Base-by-base conservation (phyloP, 371 early-diverging fungal genomes). In the Mucor mucedo region DNA sequence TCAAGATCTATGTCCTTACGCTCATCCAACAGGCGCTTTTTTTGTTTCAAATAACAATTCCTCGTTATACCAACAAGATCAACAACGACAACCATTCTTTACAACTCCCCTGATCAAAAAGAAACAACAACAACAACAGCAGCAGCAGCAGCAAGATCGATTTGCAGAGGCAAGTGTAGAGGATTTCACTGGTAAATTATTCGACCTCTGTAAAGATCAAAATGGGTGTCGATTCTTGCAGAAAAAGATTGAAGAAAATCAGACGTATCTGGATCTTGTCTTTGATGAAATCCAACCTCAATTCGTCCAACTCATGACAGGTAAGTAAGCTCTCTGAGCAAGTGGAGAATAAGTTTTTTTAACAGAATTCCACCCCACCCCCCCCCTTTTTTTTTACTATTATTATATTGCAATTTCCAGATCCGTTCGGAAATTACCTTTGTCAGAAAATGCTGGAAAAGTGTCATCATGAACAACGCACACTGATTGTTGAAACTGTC, bases 371-470 rank as follows among this genome's bases (percentile, higher is more conserved):
- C n/a, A n/a, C n/a, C n/a, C n/a, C n/a, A n/a, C n/a, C n/a, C n/a
- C n/a, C n/a, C 11, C 32, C 3, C 40, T 10, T 6, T n/a, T 38
- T 14, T 33, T 33, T 14, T 11, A 27, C 6, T 35, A 35, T 35
- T 35, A 4, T 6, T 35, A 35, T 8, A 47, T 48, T 32, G 42
- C 56, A n/a, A n/a, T n/a, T n/a, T n/a, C n/a, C n/a, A 80, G 94
- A 95, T 72, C 94, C 95, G 9, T 95, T 95, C 77, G 96, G 95
- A 48, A 95, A 95, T 69, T 95, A 95, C 66, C 79, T 95, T 11
- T 93, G 94, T 69, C 95, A 95, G 62, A 95, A 95, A 69, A 77
- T 95, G 10, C 71, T 95, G 44, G 95, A 95, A 70, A 81, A 82
- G 68, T 90, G 92, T 65, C 83, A 75, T 38, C 91, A 93, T 63